Conservation (phyloP, 192 early-diverging fungal species). For the Dissophora ornata region DNA sequence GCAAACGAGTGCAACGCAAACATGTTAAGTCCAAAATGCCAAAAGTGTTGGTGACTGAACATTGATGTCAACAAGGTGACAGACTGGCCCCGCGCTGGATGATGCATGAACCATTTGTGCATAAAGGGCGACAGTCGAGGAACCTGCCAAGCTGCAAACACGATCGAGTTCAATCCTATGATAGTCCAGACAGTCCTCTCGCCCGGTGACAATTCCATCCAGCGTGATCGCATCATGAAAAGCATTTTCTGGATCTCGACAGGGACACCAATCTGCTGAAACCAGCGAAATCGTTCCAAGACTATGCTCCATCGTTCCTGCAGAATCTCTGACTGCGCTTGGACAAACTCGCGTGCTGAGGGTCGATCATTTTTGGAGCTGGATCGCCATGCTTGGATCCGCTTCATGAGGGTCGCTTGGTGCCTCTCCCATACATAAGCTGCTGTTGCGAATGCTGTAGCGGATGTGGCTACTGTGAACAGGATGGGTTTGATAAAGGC, state of each 20-base stretch:
- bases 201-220: conserved; percentile 49
- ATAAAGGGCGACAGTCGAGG: conserved; percentile 72
- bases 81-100: conserved; percentile 72
- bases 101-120: conserved; percentile 80
- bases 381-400: conserved; percentile 39
- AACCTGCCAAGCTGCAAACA: conserved; percentile 83
- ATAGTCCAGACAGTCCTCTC: conserved; percentile 60
- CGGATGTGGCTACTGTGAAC: conserved; percentile 55
- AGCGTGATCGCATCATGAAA: conserved; percentile 25
- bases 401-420: conserved; percentile 38
- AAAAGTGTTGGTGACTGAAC: conserved; percentile 79
- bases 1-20: conserved; percentile 80
- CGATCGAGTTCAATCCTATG: conserved; percentile 76
- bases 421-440: conserved; percentile 47
- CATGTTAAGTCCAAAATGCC: conserved; percentile 88
- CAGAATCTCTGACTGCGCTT: conserved; percentile 29
- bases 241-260: conserved; percentile 45
- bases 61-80: conserved; percentile 83
- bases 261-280: conserved; percentile 53
- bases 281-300: conserved; percentile 26
- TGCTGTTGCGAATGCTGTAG: conserved; percentile 52
- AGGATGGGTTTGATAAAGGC: conserved; percentile 55
- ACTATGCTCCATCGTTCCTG: conserved; percentile 34
- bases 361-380: conserved; percentile 26
- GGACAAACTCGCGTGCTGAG: conserved; percentile 33